Base-by-base conservation (phyloP, 1,284 basidiomycete genomes). In the Puccinia horiana region DNA sequence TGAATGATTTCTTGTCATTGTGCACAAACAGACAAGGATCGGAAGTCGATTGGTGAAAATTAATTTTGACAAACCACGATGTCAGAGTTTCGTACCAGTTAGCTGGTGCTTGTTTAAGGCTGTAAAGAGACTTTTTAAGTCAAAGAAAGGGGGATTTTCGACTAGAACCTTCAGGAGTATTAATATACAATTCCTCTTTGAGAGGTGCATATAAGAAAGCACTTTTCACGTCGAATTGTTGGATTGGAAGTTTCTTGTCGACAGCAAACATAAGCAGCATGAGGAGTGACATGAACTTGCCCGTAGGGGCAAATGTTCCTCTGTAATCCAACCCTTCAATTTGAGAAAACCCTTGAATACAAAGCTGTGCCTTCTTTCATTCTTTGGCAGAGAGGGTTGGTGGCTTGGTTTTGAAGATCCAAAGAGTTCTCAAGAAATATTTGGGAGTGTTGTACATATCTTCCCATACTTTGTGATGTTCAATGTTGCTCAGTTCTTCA, bases 371-470 rank as follows among this genome's bases (percentile, higher is more conserved):
- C n/a, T 74, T 74, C 29, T 74, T 47, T 44, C 16, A 32, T 54
- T 56, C 47, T 11, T 0, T 4, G 18, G 47, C n/a, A 0, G 29
- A 54, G 0, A 26, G 49, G 1, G 72, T 74, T 4, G 20, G 5
- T 3, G 49, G 72, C 56, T 74, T 74, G 0, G 72, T 74, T n/a
- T 54, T 29, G 29, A 74, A 74, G 29, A 74, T 49, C 72, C 72
- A 74, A 5, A 32, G 2, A 2, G 72, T 74, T 14, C 20, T 14
- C 2, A 74, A 11, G 20, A 54, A 52, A 2, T 1, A 29, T 9
- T 37, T 52, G 2, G 72, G 72, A 12, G 5, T 35, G 1, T 52
- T 20, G 0, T 4, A 42, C 6, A 16, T 52, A 9, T 70, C 40
- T 4, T 74, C 49, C 47, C 72, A 74, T 9, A 74, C 72, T 2